Percentiles rank a stretch among this genome's conserved stretches.
Evolutionary conservation across 169 alveolate genomes (phyloP).

Genomic region (Plasmodium ovale): DNA sequence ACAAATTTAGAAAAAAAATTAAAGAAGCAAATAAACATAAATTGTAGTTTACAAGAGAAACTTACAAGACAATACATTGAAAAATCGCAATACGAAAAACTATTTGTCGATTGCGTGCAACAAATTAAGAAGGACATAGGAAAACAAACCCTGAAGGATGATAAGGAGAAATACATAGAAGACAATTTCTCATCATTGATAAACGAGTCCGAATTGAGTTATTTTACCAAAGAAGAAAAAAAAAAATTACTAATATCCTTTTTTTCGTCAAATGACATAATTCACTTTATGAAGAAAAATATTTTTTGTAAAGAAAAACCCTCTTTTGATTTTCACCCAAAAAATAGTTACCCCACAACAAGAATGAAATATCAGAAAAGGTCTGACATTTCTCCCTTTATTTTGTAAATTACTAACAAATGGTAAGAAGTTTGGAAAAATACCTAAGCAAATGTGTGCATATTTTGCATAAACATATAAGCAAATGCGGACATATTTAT

Average conservation of each 20-base stretch:
- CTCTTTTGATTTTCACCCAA: conserved; percentile 13
- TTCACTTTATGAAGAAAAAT: conserved; percentile 33
- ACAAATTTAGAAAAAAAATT: conserved; percentile 65
- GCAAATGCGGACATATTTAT: neutral
- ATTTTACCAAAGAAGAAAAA: conserved; percentile 71
- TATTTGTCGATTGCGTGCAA: conserved; percentile 48
- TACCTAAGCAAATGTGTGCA: neutral
- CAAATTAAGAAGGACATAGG: conserved; percentile 56
- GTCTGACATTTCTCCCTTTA: conserved; percentile 72
- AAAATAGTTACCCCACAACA: conserved; percentile 43
- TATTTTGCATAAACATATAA: neutral
- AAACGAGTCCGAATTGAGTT: conserved; percentile 40
- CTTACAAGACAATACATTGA: conserved; percentile 59
- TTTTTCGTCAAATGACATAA: conserved; percentile 59
- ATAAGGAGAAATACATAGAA: conserved; percentile 56
- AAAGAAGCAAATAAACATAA: conserved; percentile 65
- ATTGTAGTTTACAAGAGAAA: conserved; percentile 62
- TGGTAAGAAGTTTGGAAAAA: neutral
- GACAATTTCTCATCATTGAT: conserved; percentile 49
- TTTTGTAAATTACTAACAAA: conserved; percentile 17
- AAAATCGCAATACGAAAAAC: conserved; percentile 65
- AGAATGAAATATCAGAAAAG: conserved; percentile 23
- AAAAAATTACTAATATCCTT: conserved; percentile 55
- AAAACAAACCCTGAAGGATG: conserved; percentile 31
- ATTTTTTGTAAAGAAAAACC: conserved; percentile 49